phyloP scores from a whole-genome alignment of 2,329 filamentous ascomycete species.

The Neurospora crassa region DNA sequence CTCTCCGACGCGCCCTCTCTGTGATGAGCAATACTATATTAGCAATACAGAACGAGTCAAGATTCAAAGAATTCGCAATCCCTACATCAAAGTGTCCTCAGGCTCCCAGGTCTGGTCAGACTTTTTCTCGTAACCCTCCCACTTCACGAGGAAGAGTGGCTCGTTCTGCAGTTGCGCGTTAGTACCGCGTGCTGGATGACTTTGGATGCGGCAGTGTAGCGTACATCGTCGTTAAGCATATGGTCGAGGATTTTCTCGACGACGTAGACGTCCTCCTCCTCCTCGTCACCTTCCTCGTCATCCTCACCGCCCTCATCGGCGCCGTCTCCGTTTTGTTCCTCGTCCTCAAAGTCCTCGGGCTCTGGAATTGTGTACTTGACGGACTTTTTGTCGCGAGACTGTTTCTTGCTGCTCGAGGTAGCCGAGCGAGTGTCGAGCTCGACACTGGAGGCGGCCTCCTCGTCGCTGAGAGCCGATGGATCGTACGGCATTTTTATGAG shows the following conservation, averaged over 20 bases:
- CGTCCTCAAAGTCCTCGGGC: constrained; percentile 12
- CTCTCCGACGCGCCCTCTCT: constrained; percentile 51
- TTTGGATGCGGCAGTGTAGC: constrained; percentile 11
- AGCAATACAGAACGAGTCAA: background rate
- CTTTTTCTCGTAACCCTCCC: constrained; percentile 66
- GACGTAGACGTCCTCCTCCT: constrained; percentile 38
- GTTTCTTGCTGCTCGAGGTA: constrained; percentile 3
- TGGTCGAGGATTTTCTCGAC: constrained; percentile 67
- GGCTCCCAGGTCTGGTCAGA: constrained; percentile 71
- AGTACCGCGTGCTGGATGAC: background rate
- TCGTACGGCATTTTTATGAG: background rate
- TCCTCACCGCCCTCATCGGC: constrained; percentile 46
- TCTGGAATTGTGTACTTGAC: constrained; percentile 16
- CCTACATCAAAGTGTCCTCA: constrained; percentile 56
- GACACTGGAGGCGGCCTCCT: constrained; percentile 29
- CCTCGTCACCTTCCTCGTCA: constrained; percentile 12
- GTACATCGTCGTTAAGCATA: constrained; percentile 46
- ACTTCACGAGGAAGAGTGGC: constrained; percentile 63
- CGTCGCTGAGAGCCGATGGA: constrained; percentile 28
- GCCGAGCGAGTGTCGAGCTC: constrained; percentile 3
- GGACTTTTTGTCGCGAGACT: constrained; percentile 5
- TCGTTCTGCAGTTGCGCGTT: constrained; percentile 29
- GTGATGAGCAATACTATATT: constrained; percentile 6
- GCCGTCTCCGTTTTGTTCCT: constrained; percentile 37
- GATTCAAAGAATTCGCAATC: background rate